phyloP scores from a whole-genome alignment of 116 monocot genomes.

The Zostera marina region DNA sequence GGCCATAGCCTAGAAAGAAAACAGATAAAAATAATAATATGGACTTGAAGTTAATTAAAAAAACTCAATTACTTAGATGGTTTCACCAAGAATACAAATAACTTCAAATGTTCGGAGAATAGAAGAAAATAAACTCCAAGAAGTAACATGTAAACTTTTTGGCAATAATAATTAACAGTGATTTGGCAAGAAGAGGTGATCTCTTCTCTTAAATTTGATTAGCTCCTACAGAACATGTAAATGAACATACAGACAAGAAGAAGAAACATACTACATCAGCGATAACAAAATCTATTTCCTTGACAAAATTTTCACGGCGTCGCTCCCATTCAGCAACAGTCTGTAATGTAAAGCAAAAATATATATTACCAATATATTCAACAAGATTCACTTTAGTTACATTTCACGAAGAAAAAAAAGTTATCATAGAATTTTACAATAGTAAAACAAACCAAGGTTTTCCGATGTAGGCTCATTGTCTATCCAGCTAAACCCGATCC shows the following conservation, averaged over 20 bases:
- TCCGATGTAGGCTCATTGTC: too few relatives aligned
- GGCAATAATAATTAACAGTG: too few relatives aligned
- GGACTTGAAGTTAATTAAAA: too few relatives aligned
- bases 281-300: conserved; percentile 88
- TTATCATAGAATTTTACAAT: too few relatives aligned
- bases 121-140: neutral
- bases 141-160: too few relatives aligned
- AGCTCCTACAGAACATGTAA: too few relatives aligned
- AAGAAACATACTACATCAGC: conserved; percentile 83
- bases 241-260: neutral
- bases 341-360: conserved; percentile 18
- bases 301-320: conserved; percentile 64
- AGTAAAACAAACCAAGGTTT: too few relatives aligned
- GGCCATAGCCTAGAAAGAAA: conserved; percentile 57
- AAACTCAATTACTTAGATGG: neutral
- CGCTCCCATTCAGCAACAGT: conserved; percentile 77
- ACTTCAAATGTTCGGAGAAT: neutral
- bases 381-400: too few relatives aligned
- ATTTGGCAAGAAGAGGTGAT: too few relatives aligned
- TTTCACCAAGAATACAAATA: neutral
- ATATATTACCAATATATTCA: neutral
- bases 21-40: conserved; percentile 6
- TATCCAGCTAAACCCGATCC: neutral
- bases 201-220: too few relatives aligned
- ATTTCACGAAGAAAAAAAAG: too few relatives aligned